Percentiles rank a stretch among this genome's conserved stretches.
These are phyloP conservation scores for Pseudonitzschia multiseries DNA, from an alignment of 108 stramenopile genomes.

Conservation along the genomic window DNA sequence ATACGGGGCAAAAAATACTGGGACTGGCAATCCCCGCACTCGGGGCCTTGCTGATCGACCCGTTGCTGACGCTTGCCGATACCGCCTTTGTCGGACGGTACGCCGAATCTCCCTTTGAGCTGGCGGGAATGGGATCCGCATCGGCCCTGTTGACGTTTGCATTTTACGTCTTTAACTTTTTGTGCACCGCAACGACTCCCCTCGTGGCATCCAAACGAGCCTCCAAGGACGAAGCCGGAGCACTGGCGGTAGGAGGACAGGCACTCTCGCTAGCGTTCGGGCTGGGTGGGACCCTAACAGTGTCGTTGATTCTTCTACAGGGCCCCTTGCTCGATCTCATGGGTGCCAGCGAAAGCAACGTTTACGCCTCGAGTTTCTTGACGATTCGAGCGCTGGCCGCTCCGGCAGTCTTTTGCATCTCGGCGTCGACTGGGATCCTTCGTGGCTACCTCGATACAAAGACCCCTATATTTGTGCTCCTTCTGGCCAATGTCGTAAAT, in stretches of 20 bases:
- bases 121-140: slow-evolving; percentile 82
- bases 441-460: slow-evolving; percentile 86
- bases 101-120: slow-evolving; percentile 53
- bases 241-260: slow-evolving; percentile 72
- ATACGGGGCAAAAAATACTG: slow-evolving; percentile 56
- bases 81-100: slow-evolving; percentile 83
- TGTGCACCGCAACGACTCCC: slow-evolving; percentile 84
- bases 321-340: slow-evolving; percentile 64
- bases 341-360: slow-evolving; percentile 75
- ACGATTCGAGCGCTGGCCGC: slow-evolving; percentile 68
- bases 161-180: slow-evolving; percentile 83
- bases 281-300: slow-evolving; percentile 48
- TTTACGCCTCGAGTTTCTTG: slow-evolving; percentile 68
- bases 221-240: slow-evolving; percentile 50
- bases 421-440: slow-evolving; percentile 79
- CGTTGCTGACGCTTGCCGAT: slow-evolving; percentile 82
- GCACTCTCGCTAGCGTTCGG: slow-evolving; percentile 66
- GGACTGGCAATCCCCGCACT: slow-evolving; percentile 73
- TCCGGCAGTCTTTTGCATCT: slow-evolving; percentile 76
- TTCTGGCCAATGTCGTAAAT: slow-evolving; percentile 73
- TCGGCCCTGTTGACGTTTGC: slow-evolving; percentile 76
- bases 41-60: slow-evolving; percentile 75
- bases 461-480: slow-evolving; percentile 68
- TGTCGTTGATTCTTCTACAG: slow-evolving; percentile 37
- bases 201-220: slow-evolving; percentile 63